These are phyloP conservation scores for Rhizopogon sp. DNA, from an alignment of 768 basidiomycete species.

Conservation along the genomic window DNA sequence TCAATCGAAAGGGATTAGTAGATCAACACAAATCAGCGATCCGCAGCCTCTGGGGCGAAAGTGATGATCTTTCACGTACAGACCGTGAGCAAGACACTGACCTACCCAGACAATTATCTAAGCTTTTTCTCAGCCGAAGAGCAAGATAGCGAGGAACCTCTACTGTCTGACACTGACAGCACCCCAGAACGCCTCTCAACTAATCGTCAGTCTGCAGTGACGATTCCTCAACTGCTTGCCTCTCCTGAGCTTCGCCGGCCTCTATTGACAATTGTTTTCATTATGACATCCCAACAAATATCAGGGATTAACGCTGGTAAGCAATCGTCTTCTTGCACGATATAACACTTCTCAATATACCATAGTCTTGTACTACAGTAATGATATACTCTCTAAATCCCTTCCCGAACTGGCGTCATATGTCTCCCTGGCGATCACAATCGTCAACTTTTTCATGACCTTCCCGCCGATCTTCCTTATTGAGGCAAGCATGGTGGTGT, in stretches of 20 bases:
- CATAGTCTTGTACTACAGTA: constrained; percentile 86
- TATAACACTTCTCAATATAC: background rate
- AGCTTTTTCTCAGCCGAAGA: constrained; percentile 15
- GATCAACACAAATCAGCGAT: constrained; percentile 44
- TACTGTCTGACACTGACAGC: constrained; percentile 17
- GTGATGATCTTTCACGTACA: constrained; percentile 22
- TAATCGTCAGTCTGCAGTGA: constrained; percentile 33
- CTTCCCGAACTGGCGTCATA: constrained; percentile 77
- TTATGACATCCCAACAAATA: constrained; percentile 75
- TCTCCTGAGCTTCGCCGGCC: constrained; percentile 55
- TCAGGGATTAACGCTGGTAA: constrained; percentile 79
- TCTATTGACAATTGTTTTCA: constrained; percentile 59
- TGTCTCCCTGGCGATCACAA: constrained; percentile 77
- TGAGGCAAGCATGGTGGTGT: constrained; percentile 44
- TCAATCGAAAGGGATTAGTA: constrained; percentile 42
- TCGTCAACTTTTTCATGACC: constrained; percentile 71
- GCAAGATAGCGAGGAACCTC: constrained; percentile 20
- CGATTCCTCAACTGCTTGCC: constrained; percentile 48
- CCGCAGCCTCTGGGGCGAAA: constrained; percentile 50
- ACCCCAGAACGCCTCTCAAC: constrained; percentile 11
- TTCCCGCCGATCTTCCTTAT: constrained; percentile 86
- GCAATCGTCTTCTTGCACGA: background rate
- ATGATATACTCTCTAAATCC: constrained; percentile 76
- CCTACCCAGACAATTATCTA: background rate
- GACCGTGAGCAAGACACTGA: constrained; percentile 13